These are phyloP conservation scores for Plasmopara muralis DNA, from an alignment of 352 stramenopile species.

Conservation along the genomic window DNA sequence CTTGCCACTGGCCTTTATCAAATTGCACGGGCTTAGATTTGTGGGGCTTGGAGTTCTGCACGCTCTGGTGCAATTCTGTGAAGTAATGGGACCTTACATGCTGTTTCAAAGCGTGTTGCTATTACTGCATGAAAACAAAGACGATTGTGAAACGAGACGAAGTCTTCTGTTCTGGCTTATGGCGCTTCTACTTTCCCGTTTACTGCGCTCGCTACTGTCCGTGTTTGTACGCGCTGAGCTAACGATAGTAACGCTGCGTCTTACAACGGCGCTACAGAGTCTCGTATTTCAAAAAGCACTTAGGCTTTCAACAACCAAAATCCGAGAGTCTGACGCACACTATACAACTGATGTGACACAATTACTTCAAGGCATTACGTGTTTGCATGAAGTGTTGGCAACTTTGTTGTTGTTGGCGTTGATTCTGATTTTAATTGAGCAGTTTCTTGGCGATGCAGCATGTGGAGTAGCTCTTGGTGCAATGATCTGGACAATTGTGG, in stretches of 20 bases:
- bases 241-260: constrained; percentile 52
- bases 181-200: constrained; percentile 46
- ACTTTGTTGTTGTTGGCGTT: constrained; percentile 46
- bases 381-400: constrained; percentile 62
- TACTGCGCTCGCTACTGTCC: constrained; percentile 60
- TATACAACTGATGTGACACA: constrained; percentile 58
- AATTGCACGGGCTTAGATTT: constrained; percentile 44
- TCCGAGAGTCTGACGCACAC: constrained; percentile 40
- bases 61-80: constrained; percentile 36
- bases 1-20: constrained; percentile 44
- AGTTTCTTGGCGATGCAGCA: constrained; percentile 39
- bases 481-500: constrained; percentile 28
- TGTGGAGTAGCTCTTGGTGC: constrained; percentile 28
- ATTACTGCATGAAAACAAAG: constrained; percentile 30
- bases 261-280: constrained; percentile 62
- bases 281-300: constrained; percentile 72
- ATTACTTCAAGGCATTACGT: constrained; percentile 50
- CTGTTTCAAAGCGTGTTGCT: constrained; percentile 47
- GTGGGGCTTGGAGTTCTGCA: constrained; percentile 37
- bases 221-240: constrained; percentile 56
- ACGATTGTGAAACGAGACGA: constrained; percentile 9
- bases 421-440: constrained; percentile 1
- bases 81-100: constrained; percentile 54
- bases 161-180: constrained; percentile 53
- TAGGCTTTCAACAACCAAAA: constrained; percentile 28